phyloP scores from a whole-genome alignment of 1,139 yeast species.

The Hemisphaericaspora xylofermentans region DNA sequence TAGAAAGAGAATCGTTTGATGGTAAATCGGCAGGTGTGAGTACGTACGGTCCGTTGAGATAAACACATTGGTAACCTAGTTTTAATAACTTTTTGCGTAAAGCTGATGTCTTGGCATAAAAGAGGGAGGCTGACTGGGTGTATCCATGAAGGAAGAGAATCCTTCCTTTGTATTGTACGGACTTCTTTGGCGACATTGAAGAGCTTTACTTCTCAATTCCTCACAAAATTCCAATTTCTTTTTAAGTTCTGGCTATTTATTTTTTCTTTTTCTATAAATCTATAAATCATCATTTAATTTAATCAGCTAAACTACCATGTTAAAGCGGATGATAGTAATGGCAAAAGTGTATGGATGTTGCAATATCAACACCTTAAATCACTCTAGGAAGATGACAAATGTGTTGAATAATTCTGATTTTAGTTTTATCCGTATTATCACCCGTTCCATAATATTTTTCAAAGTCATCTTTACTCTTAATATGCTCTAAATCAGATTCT shows the following conservation, averaged over 20 bases:
- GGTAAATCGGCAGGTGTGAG: conserved; percentile 71
- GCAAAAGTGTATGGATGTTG: no score
- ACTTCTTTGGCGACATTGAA: conserved; percentile 12
- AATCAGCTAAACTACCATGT: no score
- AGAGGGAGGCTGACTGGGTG: conserved; percentile 44
- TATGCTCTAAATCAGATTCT: conserved; percentile 38
- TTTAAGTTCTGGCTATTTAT: background rate
- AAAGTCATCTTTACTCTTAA: conserved; percentile 31
- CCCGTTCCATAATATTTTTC: conserved; percentile 36
- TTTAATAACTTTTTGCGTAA: conserved; percentile 39
- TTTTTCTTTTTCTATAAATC: background rate
- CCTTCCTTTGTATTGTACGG: conserved; percentile 21
- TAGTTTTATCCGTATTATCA: conserved; percentile 23
- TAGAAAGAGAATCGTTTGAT: conserved; percentile 45
- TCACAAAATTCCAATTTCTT: no score
- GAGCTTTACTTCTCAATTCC: no score
- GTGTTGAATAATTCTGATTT: conserved; percentile 32
- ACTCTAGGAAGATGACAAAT: conserved; percentile 27
- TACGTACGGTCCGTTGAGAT: conserved; percentile 72
- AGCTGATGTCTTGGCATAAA: conserved; percentile 49
- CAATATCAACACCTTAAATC: no score
- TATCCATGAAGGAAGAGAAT: conserved; percentile 46
- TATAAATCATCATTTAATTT: background rate
- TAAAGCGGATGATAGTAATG: no score
- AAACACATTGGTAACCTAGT: conserved; percentile 59